Conservation (phyloP, 2,329 filamentous ascomycete species). For the Albifimbria verrucaria region DNA sequence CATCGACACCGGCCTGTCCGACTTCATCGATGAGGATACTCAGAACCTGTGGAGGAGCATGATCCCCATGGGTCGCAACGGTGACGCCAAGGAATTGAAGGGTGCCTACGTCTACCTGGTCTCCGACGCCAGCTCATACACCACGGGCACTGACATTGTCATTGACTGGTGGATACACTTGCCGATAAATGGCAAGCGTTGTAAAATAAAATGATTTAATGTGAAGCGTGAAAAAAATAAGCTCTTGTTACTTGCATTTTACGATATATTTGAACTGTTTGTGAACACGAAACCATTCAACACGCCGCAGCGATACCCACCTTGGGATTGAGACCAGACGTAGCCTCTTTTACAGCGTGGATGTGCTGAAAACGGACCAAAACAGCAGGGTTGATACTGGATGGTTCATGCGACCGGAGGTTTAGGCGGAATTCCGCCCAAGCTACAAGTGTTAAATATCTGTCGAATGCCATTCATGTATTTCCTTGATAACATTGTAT, state of each 20-base stretch:
- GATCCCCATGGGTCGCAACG: constrained; percentile 71
- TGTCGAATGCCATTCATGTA: too few species aligned
- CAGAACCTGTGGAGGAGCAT: constrained; percentile 72
- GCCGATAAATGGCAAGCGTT: constrained; percentile 29
- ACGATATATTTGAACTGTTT: too few species aligned
- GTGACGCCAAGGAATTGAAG: constrained; percentile 67
- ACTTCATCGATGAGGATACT: constrained; percentile 62
- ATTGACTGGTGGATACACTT: constrained; percentile 69
- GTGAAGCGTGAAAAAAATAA: background rate
- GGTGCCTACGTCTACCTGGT: constrained; percentile 76
- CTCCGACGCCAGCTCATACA: constrained; percentile 72
- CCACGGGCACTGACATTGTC: constrained; percentile 67
- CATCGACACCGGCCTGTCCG: constrained; percentile 65
- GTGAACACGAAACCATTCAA: too few species aligned
- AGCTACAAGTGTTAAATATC: too few species aligned
- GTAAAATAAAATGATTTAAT: background rate
- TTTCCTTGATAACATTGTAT: background rate
- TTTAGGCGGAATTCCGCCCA: background rate
- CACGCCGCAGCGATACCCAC: too few species aligned
- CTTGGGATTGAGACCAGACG: too few species aligned
- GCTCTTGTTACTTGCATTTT: too few species aligned
- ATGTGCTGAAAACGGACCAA: too few species aligned
- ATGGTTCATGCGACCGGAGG: too few species aligned
- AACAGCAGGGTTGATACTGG: too few species aligned
- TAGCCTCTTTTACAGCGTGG: too few species aligned